Base-by-base conservation (phyloP, 1,284 basidiomycete genomes). In the Leccinum subspadiceum region DNA sequence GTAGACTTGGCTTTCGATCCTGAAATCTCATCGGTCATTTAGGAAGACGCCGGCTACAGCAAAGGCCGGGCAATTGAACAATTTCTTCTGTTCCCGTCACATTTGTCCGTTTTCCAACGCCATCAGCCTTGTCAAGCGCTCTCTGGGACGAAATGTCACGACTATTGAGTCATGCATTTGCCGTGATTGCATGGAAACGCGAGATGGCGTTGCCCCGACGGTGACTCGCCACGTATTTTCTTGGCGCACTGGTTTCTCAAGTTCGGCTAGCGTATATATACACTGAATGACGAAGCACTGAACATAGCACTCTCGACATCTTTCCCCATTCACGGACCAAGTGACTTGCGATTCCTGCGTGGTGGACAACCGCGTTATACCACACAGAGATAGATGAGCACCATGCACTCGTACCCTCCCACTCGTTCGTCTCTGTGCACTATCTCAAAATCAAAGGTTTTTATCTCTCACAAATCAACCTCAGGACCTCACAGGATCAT, bases 401-500 rank as follows among this genome's bases (percentile, higher is more conserved):
- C 64, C 20, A 10, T 9, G 12, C 57, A 5, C 54, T 53, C 66
- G 1, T 56, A 54, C 37, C 58, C 59, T 10, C 12, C 10, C 5
- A 12, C 24, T 2, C 37, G 68, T 69, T 5, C 26, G 58, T 61
- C 26, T 26, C 26, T 20, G 9, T 29, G 7, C 22, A 49, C 12
- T 3, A 33, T 53, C 35, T 22, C 20, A 4, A 31, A 9, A 31
- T 31, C 31, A 12, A 17, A 13, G 1, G 17, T n/a, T 39, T 3
- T 24, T 4, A 46, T 17, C 41, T 39, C 60, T 67, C 52, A 70
- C 46, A 24, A 48, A 29, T 37, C 10, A 4, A 39, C 17, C 39
- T 5, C 44, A 70, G 68, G 50, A 53, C 61, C 57, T 1, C 59
- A 52, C n/a, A 62, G 57, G 53, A 58, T 67, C 39, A 53, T 70